Evolutionary conservation across 768 basidiomycete genomes (phyloP).

Genomic region (Hypholoma sublateritium): DNA sequence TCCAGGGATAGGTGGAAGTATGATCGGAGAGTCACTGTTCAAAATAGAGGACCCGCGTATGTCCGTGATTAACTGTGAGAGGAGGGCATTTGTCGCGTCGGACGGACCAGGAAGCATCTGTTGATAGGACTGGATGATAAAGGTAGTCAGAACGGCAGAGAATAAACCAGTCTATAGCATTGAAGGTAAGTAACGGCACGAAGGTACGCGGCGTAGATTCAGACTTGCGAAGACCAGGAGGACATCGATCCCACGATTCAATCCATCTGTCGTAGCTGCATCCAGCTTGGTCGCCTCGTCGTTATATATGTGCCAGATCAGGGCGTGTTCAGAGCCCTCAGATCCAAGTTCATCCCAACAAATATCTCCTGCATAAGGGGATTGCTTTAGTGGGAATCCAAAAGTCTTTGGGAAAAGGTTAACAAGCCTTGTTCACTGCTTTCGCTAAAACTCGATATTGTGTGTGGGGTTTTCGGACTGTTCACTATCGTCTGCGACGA

Average conservation of each 20-base stretch:
- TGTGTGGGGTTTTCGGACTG: too few species aligned
- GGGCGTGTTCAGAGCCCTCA: slow-evolving; percentile 32
- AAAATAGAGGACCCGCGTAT: slow-evolving; percentile 12
- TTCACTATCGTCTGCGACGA: too few species aligned
- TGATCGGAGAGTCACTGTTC: slow-evolving; percentile 4
- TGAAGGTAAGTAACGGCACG: background rate
- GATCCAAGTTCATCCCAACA: slow-evolving; percentile 29
- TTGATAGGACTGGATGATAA: slow-evolving; percentile 42
- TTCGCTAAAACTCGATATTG: too few species aligned
- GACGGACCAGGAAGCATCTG: slow-evolving; percentile 31
- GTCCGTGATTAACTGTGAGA: slow-evolving; percentile 28
- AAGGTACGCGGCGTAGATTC: too few species aligned
- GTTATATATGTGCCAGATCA: slow-evolving; percentile 43
- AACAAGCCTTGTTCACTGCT: too few species aligned
- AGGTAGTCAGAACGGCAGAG: slow-evolving; percentile 43
- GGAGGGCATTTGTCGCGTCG: slow-evolving; percentile 35
- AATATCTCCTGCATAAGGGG: background rate
- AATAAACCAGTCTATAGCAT: slow-evolving; percentile 38
- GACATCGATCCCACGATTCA: slow-evolving; percentile 43
- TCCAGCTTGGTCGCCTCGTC: slow-evolving; percentile 38
- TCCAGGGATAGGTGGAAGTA: background rate
- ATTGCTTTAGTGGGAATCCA: background rate
- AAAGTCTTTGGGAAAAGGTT: background rate
- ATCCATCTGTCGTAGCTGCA: slow-evolving; percentile 33
- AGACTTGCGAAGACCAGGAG: slow-evolving; percentile 43